These are phyloP conservation scores for Myriangium duriaei DNA, from an alignment of 2,329 filamentous ascomycete genomes.

Conservation along the genomic window DNA sequence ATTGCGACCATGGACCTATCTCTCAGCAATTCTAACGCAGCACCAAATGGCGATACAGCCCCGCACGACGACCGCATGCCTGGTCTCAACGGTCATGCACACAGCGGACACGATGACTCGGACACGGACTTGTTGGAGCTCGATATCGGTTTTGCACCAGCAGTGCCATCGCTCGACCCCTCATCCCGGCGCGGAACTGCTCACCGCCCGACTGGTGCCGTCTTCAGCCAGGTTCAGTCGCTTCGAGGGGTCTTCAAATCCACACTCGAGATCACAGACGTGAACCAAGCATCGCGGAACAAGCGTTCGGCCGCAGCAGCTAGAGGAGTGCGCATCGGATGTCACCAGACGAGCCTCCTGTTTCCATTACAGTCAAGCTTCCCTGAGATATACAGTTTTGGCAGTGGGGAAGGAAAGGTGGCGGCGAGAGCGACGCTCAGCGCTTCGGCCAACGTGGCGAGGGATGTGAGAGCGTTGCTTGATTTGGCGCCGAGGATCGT, in stretches of 20 bases:
- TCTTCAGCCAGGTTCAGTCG: slow-evolving; percentile 29
- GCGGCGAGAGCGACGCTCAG: slow-evolving; percentile 33
- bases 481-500: slow-evolving; percentile 45
- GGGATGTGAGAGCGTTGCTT: slow-evolving; percentile 4
- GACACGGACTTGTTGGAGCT: slow-evolving; percentile 7
- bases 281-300: slow-evolving; percentile 20
- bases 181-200: background rate
- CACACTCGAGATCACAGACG: slow-evolving; percentile 18
- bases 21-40: slow-evolving; percentile 28
- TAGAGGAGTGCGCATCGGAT: slow-evolving; percentile 11
- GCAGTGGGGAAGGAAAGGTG: slow-evolving; percentile 27
- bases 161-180: slow-evolving; percentile 8
- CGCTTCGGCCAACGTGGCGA: background rate
- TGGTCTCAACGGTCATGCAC: slow-evolving; percentile 17
- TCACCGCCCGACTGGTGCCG: slow-evolving; percentile 19
- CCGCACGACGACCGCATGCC: slow-evolving; percentile 19
- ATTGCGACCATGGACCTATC: slow-evolving; percentile 64
- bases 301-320: slow-evolving; percentile 21
- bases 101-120: slow-evolving; percentile 13
- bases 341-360: slow-evolving; percentile 38
- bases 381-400: slow-evolving; percentile 55
- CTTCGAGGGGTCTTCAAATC: slow-evolving; percentile 29
- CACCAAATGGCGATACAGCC: slow-evolving; percentile 16
- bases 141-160: slow-evolving; percentile 21
- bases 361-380: slow-evolving; percentile 79